Evolutionary conservation across 257 asterid species (phyloP).

Genomic region (Ocimum tenuiflorum): DNA sequence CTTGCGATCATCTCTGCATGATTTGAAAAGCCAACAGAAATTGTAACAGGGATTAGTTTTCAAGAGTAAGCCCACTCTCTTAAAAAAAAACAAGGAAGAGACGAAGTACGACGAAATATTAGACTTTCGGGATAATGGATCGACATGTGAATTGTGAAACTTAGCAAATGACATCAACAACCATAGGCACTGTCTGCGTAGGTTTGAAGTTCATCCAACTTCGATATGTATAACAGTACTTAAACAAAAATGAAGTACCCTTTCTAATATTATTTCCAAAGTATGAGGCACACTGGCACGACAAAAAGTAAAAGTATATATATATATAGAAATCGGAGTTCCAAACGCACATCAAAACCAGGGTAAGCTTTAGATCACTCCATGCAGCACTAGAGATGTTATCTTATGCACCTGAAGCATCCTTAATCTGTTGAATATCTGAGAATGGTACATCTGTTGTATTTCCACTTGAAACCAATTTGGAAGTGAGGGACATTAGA

Average conservation of each 20-base stretch:
- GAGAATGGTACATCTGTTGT: neutral
- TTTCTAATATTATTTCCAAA: neutral
- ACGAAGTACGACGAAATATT: neutral
- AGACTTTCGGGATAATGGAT: neutral
- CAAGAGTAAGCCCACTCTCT: neutral
- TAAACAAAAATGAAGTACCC: neutral
- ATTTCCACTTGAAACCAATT: neutral
- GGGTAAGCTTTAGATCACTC: neutral
- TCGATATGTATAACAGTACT: neutral
- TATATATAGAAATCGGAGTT: neutral
- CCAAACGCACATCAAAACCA: neutral
- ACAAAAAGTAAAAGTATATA: neutral
- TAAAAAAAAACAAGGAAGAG: neutral
- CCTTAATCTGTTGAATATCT: neutral
- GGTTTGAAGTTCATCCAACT: neutral
- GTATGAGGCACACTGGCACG: neutral
- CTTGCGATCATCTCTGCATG: slow-evolving; percentile 51
- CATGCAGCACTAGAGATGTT: neutral
- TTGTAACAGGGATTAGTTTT: neutral
- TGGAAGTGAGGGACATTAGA: neutral
- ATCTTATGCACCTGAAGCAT: neutral
- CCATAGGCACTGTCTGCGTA: neutral
- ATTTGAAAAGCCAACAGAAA: slow-evolving; percentile 17
- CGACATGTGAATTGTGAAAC: neutral
- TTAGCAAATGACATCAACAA: slow-evolving; percentile 2